Evolutionary conservation across 2,329 filamentous ascomycete species (phyloP).

Genomic region (Fusarium sp.): DNA sequence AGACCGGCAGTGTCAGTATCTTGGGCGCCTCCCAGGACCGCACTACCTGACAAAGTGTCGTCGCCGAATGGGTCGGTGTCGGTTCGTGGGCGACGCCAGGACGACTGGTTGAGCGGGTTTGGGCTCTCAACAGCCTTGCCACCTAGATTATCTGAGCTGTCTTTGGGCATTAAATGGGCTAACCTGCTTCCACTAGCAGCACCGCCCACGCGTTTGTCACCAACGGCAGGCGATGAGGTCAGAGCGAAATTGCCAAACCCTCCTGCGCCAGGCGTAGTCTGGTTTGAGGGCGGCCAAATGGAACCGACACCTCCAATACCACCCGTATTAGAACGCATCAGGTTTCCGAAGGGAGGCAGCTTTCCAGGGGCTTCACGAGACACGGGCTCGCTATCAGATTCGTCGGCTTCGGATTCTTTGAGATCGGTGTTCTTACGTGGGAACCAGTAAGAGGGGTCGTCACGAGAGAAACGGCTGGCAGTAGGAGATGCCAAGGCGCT

Average conservation of each 20-base stretch:
- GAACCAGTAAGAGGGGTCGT: constrained; percentile 70
- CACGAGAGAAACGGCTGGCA: constrained; percentile 68
- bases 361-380: constrained; percentile 49
- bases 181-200: constrained; percentile 82
- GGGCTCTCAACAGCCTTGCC: constrained; percentile 63
- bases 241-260: constrained; percentile 93
- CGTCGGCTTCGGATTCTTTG: constrained; percentile 66
- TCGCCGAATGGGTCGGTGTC: constrained; percentile 84
- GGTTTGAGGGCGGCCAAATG: constrained; percentile 61
- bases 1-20: constrained; percentile 65
- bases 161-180: constrained; percentile 85
- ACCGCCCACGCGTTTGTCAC: constrained; percentile 80
- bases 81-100: constrained; percentile 72
- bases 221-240: constrained; percentile 62
- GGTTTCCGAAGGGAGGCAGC: constrained; percentile 55
- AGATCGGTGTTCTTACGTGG: constrained; percentile 64
- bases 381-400: constrained; percentile 56
- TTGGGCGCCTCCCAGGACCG: constrained; percentile 78
- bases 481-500: constrained; percentile 70
- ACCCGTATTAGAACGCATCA: constrained; percentile 66
- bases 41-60: constrained; percentile 72
- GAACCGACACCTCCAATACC: constrained; percentile 59
- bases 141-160: constrained; percentile 73
- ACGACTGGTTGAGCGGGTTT: constrained; percentile 54
- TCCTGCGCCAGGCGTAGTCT: constrained; percentile 74